A percentile compares a stretch with the other conserved stretches of the same genome.
Conservation (phyloP, 2,329 filamentous ascomycete genomes). For the Verticillium klebahnii region DNA sequence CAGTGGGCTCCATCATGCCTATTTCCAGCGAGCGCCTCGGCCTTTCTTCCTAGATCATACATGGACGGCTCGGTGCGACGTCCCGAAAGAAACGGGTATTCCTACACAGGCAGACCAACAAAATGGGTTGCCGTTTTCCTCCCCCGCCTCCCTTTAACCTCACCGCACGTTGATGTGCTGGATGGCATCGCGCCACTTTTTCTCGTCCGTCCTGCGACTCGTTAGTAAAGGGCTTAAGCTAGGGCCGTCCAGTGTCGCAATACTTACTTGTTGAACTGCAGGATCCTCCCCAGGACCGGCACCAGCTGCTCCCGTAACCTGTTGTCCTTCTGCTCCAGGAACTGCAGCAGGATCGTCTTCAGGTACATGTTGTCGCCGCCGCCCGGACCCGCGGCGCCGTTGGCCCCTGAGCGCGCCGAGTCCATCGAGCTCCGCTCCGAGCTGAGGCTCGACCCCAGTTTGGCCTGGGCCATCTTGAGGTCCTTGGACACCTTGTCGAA, state of each 20-base stretch:
- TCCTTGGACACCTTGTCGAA: slow-evolving; percentile 77
- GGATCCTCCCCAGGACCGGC: slow-evolving; percentile 69
- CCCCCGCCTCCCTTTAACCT: slow-evolving; percentile 3
- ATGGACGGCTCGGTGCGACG: neutral
- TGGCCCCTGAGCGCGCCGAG: slow-evolving; percentile 39
- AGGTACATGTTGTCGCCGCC: slow-evolving; percentile 57
- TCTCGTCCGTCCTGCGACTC: slow-evolving; percentile 57
- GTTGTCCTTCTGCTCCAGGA: slow-evolving; percentile 76
- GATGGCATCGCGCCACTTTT: slow-evolving; percentile 81
- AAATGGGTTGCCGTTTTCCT: neutral
- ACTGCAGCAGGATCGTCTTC: slow-evolving; percentile 78
- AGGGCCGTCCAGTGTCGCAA: neutral
- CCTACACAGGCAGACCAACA: neutral
- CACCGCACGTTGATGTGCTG: slow-evolving; percentile 40
- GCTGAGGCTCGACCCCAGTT: slow-evolving; percentile 26
- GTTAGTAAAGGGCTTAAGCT: slow-evolving; percentile 9
- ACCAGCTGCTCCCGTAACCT: slow-evolving; percentile 71
- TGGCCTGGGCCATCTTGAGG: slow-evolving; percentile 46
- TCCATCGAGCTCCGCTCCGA: slow-evolving; percentile 40
- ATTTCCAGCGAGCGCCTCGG: no score
- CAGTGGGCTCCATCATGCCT: no score
- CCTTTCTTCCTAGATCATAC: neutral
- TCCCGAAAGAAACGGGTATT: neutral
- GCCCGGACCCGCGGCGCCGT: slow-evolving; percentile 21
- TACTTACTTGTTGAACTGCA: slow-evolving; percentile 72